phyloP scores from a whole-genome alignment of 495 filamentous ascomycete genomes.

The Penicillium subrubescens region DNA sequence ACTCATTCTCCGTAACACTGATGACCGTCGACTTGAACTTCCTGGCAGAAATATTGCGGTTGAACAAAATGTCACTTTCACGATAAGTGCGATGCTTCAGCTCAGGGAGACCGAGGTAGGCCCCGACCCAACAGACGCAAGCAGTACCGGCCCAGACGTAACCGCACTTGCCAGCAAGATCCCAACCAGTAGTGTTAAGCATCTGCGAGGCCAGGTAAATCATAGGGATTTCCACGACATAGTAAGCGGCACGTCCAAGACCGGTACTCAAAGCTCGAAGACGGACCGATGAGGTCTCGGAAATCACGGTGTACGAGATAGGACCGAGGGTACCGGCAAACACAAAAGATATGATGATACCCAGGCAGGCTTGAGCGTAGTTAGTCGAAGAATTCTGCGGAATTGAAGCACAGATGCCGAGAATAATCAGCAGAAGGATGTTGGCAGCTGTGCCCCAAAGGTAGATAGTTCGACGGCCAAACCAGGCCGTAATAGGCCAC shows the following conservation, averaged over 20 bases:
- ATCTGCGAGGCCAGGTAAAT: conserved; percentile 53
- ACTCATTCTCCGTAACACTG: conserved; percentile 54
- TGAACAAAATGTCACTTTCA: conserved; percentile 47
- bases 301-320: conserved; percentile 58
- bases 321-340: conserved; percentile 45
- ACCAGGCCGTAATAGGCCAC: conserved; percentile 31
- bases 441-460: conserved; percentile 45
- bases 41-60: conserved; percentile 29
- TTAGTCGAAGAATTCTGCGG: conserved; percentile 29
- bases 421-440: conserved; percentile 30
- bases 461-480: conserved; percentile 52
- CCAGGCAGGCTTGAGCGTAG: conserved; percentile 52
- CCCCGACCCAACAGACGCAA: conserved; percentile 26
- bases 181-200: conserved; percentile 44
- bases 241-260: conserved; percentile 52
- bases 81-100: conserved; percentile 41
- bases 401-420: conserved; percentile 51
- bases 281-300: conserved; percentile 58
- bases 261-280: conserved; percentile 53
- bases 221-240: conserved; percentile 49
- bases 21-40: conserved; percentile 49
- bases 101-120: conserved; percentile 38
- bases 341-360: conserved; percentile 54
- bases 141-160: conserved; percentile 40
- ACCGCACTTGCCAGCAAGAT: conserved; percentile 37